Conservation (phyloP, 225 moss, liverwort and hornwort species). For the Pleurozium schreberi region DNA sequence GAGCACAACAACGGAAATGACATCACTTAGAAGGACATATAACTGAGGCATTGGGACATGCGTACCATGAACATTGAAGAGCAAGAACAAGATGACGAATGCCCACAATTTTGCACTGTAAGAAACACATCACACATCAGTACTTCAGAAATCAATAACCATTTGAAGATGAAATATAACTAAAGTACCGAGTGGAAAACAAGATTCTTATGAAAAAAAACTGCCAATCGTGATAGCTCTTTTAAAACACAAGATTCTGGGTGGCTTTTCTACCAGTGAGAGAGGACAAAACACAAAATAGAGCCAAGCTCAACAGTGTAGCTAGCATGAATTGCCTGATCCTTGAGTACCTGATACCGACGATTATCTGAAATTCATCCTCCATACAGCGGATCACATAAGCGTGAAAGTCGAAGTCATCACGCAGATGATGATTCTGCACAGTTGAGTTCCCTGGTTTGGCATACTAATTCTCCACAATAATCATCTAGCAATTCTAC, state of each 20-base stretch:
- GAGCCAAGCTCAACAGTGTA: neutral
- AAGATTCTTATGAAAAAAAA: neutral
- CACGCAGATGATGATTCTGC: constrained; percentile 42
- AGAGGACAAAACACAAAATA: neutral
- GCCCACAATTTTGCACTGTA: constrained; percentile 20
- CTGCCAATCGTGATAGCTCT: neutral
- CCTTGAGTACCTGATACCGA: constrained; percentile 25
- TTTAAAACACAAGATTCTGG: neutral
- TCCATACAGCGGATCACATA: constrained; percentile 73
- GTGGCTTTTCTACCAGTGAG: neutral
- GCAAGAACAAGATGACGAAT: constrained; percentile 16
- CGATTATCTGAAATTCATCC: constrained; percentile 50
- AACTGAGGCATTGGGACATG: neutral
- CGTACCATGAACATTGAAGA: constrained; percentile 31
- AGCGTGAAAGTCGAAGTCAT: constrained; percentile 43
- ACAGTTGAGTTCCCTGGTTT: neutral
- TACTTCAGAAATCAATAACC: neutral
- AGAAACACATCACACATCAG: neutral
- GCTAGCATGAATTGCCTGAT: neutral
- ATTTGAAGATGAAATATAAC: neutral
- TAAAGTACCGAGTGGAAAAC: neutral
- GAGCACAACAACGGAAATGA: neutral
- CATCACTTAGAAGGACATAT: neutral
- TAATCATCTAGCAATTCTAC: neutral
- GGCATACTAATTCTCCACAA: neutral